phyloP scores from a whole-genome alignment of 2,329 filamentous ascomycete genomes.

The Ilyonectria mors-panacis region DNA sequence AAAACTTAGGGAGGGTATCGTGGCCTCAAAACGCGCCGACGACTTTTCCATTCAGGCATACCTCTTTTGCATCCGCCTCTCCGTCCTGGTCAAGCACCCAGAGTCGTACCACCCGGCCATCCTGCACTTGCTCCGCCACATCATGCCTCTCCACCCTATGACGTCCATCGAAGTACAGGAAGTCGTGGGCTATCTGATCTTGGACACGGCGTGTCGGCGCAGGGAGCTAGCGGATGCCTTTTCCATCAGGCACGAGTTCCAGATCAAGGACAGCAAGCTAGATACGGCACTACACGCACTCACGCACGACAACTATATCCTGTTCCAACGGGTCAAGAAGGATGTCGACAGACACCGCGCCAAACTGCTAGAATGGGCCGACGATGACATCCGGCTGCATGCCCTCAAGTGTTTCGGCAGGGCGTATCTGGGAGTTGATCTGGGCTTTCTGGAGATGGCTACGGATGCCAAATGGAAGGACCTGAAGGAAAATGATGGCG shows the following conservation, averaged over 20 bases:
- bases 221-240: conserved; percentile 82
- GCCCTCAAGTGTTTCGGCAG: conserved; percentile 89
- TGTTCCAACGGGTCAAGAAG: conserved; percentile 80
- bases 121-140: conserved; percentile 79
- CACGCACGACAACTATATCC: conserved; percentile 85
- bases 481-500: conserved; percentile 76
- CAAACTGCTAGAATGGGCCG: conserved; percentile 85
- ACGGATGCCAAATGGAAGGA: conserved; percentile 81
- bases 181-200: conserved; percentile 83
- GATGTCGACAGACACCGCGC: conserved; percentile 86
- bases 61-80: conserved; percentile 89
- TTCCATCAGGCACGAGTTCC: conserved; percentile 72
- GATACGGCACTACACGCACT: conserved; percentile 79
- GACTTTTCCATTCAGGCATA: conserved; percentile 91
- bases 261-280: conserved; percentile 76
- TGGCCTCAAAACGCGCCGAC: conserved; percentile 82
- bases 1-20: conserved; percentile 91
- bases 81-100: conserved; percentile 84
- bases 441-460: conserved; percentile 77
- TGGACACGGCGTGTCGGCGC: conserved; percentile 91
- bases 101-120: conserved; percentile 94
- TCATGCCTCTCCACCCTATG: conserved; percentile 79
- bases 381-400: conserved; percentile 80
- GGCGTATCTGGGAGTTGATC: conserved; percentile 82
- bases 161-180: conserved; percentile 82